Evolutionary conservation across 169 alveolate species (phyloP).

Genomic region (Eimeria maxima): DNA sequence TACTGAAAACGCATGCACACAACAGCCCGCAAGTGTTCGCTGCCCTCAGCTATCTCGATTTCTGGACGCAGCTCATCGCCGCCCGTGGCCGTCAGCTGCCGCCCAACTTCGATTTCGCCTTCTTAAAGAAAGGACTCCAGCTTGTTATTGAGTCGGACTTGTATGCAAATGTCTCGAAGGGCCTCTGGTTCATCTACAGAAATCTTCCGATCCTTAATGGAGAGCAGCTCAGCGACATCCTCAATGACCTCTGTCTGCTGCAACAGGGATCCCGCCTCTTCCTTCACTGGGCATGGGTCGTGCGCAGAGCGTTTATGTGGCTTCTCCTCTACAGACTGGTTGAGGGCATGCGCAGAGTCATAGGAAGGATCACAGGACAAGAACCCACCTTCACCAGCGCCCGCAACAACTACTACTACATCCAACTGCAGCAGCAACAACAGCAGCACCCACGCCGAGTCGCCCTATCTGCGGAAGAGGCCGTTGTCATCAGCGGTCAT

Average conservation of each 20-base stretch:
- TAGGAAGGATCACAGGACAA: conserved; percentile 31
- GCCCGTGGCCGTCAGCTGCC: conserved; percentile 82
- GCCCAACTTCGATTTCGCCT: conserved; percentile 80
- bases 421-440: conserved; percentile 9
- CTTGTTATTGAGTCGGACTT: conserved; percentile 76
- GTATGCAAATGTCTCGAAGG: conserved; percentile 79
- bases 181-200: conserved; percentile 83
- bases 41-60: conserved; percentile 84
- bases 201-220: conserved; percentile 79
- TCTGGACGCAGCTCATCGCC: conserved; percentile 80
- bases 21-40: conserved; percentile 77
- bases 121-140: conserved; percentile 76
- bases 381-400: background rate
- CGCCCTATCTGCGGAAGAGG: conserved; percentile 25
- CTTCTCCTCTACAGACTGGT: conserved; percentile 84
- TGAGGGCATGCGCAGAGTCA: conserved; percentile 79
- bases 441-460: conserved; percentile 47
- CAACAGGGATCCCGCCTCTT: conserved; percentile 40
- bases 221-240: conserved; percentile 40
- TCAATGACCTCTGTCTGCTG: conserved; percentile 50
- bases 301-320: conserved; percentile 82
- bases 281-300: conserved; percentile 85
- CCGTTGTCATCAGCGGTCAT: conserved; percentile 19
- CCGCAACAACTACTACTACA: background rate
- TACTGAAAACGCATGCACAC: conserved; percentile 80